Evolutionary conservation across 805 yeast genomes (phyloP).

Genomic region (Zygosaccharomyces kombuchaensis): DNA sequence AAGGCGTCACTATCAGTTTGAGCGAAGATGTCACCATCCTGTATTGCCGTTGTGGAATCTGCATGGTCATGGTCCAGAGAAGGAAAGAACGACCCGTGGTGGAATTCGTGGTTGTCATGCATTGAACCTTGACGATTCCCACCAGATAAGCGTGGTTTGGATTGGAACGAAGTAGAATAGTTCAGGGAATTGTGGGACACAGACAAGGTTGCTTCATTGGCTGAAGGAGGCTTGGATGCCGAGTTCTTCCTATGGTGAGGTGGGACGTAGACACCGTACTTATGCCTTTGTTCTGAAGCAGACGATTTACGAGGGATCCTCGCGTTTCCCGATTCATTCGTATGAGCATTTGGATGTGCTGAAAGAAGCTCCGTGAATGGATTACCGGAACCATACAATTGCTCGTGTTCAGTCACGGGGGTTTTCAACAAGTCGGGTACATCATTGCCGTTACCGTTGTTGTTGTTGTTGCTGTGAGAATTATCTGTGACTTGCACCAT

Average conservation of each 20-base stretch:
- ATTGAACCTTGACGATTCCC: slow-evolving; percentile 5
- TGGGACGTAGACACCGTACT: slow-evolving; percentile 42
- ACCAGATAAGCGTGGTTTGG: slow-evolving; percentile 10
- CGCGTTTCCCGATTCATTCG: neutral
- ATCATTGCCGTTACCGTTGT: slow-evolving; percentile 11
- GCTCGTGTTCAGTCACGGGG: slow-evolving; percentile 17
- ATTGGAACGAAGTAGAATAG: slow-evolving; percentile 14
- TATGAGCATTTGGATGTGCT: slow-evolving; percentile 1
- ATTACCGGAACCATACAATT: slow-evolving; percentile 7
- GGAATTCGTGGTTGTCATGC: neutral
- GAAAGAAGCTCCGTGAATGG: slow-evolving; percentile 7
- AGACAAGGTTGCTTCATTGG: slow-evolving; percentile 25
- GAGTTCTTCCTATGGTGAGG: slow-evolving; percentile 49
- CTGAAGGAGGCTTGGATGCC: slow-evolving; percentile 16
- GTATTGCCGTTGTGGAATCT: slow-evolving; percentile 28
- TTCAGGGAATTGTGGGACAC: slow-evolving; percentile 22
- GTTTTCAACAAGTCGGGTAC: slow-evolving; percentile 34
- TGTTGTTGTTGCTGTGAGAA: slow-evolving; percentile 6
- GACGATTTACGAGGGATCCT: slow-evolving; percentile 1
- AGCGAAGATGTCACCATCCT: slow-evolving; percentile 29
- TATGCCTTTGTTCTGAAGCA: slow-evolving; percentile 15
- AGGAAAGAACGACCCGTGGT: slow-evolving; percentile 9
- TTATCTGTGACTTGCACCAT: slow-evolving; percentile 5
- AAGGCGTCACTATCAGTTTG: slow-evolving; percentile 29
- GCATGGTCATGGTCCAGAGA: slow-evolving; percentile 19